These are phyloP conservation scores for Rhizopogon vinicolor DNA, from an alignment of 768 basidiomycete genomes.

Conservation along the genomic window DNA sequence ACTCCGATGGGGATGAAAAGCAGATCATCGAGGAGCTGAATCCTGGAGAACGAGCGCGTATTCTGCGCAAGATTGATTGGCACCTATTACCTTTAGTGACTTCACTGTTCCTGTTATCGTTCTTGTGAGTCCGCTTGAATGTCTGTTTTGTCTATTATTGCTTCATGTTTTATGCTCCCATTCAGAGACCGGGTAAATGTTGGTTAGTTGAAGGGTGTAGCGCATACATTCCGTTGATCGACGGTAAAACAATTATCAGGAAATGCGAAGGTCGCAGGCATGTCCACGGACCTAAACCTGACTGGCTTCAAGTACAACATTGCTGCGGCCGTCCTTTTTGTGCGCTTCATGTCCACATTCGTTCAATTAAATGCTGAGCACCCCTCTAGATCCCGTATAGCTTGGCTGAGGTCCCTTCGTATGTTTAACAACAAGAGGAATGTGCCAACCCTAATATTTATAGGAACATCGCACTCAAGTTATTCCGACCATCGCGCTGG, in stretches of 20 bases:
- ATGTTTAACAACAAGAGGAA: conserved; percentile 6
- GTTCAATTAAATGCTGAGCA: background rate
- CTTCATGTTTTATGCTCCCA: background rate
- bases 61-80: conserved; percentile 38
- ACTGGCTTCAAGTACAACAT: conserved; percentile 31
- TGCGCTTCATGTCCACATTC: conserved; percentile 2
- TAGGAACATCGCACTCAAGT: conserved; percentile 34
- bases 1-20: background rate
- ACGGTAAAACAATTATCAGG: conserved; percentile 15
- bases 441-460: background rate
- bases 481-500: conserved; percentile 31
- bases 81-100: conserved; percentile 42
- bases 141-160: background rate
- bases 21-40: conserved; percentile 2
- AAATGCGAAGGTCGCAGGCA: conserved; percentile 41
- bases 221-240: background rate
- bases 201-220: conserved; percentile 22
- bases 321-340: conserved; percentile 36
- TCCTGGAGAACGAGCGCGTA: conserved; percentile 18
- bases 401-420: conserved; percentile 35
- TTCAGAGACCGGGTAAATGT: conserved; percentile 40
- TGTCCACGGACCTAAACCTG: conserved; percentile 33
- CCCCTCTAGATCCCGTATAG: conserved; percentile 29
- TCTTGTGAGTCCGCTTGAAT: conserved; percentile 31
- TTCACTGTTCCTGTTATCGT: conserved; percentile 40